Evolutionary conservation across 108 stramenopile genomes (phyloP), one percentile per base, ranked within the genome.

Genomic region (Ochromonas danica): DNA sequence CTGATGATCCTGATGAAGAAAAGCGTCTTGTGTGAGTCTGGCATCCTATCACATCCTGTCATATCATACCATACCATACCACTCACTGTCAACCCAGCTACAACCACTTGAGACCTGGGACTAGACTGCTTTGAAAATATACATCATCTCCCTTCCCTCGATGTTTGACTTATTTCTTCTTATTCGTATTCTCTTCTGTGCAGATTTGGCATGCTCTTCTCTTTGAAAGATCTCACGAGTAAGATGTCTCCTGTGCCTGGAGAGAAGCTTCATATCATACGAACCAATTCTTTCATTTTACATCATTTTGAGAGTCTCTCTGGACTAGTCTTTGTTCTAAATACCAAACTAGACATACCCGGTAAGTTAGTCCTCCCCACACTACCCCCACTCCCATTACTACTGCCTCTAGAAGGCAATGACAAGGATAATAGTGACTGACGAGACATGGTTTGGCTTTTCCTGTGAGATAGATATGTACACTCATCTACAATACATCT

Each of bases 1-100:
- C 25, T 22, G 72, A 75, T 75, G 72, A 75, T 75, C 72, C 72
- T 31, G 72, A 75, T 14, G 72, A 75, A 75, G 72, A 75, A 60
- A 27, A 25, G 31, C 14, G 40, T 30, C 31, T 75, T 6, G 38
- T 75, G 63, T 67, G 25, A 31, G 63, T 67, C 10, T 28, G 3
- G 10, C 31, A 31, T 31, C 31, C 45, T 51, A 14, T 51, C 6
- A 14, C 14, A 51, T 51, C 22, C 6, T 14, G 6, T 51, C 22
- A 14, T 51, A 51, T 51, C 22, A 51, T 51, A 22, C 6, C 6
- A 51, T 51, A 51, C 6, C 22, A 51, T 14, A 67, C 25, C 63
- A 67, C 3, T 31, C n/a, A n/a, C n/a, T n/a, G n/a, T n/a, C n/a
- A n/a, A n/a, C n/a, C n/a, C n/a, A n/a, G n/a, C n/a, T n/a, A n/a